A percentile compares a stretch with the other conserved stretches of the same genome.
Conservation (phyloP, 371 early-diverging fungal species). For the Apophysomyces elegans region DNA sequence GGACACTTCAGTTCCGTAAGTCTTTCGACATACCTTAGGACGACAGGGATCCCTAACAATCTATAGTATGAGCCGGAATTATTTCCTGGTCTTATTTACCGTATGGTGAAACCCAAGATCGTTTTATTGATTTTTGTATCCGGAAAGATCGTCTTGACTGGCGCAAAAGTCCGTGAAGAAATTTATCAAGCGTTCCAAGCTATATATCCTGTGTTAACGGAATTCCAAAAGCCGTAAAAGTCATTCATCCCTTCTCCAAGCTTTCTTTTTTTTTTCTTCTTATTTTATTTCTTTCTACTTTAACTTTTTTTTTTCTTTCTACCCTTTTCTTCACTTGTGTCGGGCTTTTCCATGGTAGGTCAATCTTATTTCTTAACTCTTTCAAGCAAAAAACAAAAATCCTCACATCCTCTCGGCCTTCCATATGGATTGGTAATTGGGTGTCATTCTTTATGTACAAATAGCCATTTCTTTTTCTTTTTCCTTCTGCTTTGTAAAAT, state of each 20-base stretch:
- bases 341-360: slow-evolving; percentile 8
- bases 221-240: slow-evolving; percentile 80
- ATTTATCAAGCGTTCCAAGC: slow-evolving; percentile 99
- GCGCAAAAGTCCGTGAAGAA: slow-evolving; percentile 99
- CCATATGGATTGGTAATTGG: slow-evolving; percentile 3
- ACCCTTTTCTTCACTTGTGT: slow-evolving; percentile 8
- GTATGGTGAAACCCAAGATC: slow-evolving; percentile 99
- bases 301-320: slow-evolving; percentile 3
- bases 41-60: background rate
- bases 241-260: background rate
- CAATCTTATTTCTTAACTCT: slow-evolving; percentile 6
- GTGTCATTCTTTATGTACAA: slow-evolving; percentile 15
- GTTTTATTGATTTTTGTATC: slow-evolving; percentile 99
- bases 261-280: background rate
- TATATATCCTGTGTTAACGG: slow-evolving; percentile 98
- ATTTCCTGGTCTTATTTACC: slow-evolving; percentile 99
- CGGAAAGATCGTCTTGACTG: slow-evolving; percentile 99
- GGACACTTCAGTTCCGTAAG: slow-evolving; percentile 96
- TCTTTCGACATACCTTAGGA: slow-evolving; percentile 14
- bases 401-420: background rate
- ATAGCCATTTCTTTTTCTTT: slow-evolving; percentile 15
- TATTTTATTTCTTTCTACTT: background rate
- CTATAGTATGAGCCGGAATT: slow-evolving; percentile 99
- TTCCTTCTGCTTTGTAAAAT: slow-evolving; percentile 19
- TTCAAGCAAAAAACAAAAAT: background rate